These are phyloP conservation scores for Pyrrhoderma lamaoense DNA, from an alignment of 1,284 basidiomycete genomes.

Conservation along the genomic window DNA sequence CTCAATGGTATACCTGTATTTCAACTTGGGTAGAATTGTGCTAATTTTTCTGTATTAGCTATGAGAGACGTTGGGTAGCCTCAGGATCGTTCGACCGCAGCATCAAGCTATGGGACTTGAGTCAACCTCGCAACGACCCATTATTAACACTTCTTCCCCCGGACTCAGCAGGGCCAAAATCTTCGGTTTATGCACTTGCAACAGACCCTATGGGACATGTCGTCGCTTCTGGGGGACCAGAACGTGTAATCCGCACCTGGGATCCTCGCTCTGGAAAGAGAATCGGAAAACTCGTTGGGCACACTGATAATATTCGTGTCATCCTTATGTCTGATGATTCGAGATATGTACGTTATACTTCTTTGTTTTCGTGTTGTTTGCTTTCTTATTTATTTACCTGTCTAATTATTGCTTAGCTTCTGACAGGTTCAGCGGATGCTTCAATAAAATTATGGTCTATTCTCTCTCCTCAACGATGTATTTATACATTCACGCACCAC, in stretches of 20 bases:
- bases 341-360: constrained; percentile 59
- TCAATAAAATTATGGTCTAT: constrained; percentile 93
- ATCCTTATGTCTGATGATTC: constrained; percentile 87
- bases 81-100: constrained; percentile 93
- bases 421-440: constrained; percentile 34
- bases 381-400: background rate
- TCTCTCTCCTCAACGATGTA: constrained; percentile 72
- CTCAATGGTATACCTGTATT: constrained; percentile 52
- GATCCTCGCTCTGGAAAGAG: constrained; percentile 80
- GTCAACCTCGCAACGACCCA: constrained; percentile 35
- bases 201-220: constrained; percentile 74
- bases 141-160: constrained; percentile 55
- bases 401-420: background rate
- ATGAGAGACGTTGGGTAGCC: constrained; percentile 78
- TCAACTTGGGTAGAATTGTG: constrained; percentile 1
- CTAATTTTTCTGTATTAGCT: constrained; percentile 34
- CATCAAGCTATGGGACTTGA: constrained; percentile 93
- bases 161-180: constrained; percentile 57
- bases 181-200: constrained; percentile 75
- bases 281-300: constrained; percentile 77
- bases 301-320: constrained; percentile 93
- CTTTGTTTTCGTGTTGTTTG: background rate
- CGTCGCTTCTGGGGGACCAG: constrained; percentile 87
- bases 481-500: constrained; percentile 96
- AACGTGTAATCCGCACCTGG: constrained; percentile 86